These are phyloP conservation scores for Penicillium capsulatum DNA, from an alignment of 2,329 filamentous ascomycete genomes.

Conservation along the genomic window DNA sequence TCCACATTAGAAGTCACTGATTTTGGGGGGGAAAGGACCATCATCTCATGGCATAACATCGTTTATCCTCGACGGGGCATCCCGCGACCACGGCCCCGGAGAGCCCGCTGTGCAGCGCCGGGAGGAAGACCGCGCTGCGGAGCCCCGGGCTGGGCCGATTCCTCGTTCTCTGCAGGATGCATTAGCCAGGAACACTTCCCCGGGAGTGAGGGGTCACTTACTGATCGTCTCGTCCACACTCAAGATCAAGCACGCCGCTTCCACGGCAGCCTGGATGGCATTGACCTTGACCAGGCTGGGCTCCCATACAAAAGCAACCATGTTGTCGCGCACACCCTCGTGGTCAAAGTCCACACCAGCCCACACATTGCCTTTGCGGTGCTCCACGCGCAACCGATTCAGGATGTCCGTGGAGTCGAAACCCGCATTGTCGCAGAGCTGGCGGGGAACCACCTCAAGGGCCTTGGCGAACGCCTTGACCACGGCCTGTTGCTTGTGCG, in stretches of 20 bases:
- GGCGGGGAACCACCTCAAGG: conserved; percentile 90
- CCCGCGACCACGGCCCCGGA: conserved; percentile 78
- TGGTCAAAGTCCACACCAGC: conserved; percentile 91
- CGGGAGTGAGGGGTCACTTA: conserved; percentile 35
- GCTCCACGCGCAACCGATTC: conserved; percentile 92
- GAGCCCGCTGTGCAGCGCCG: conserved; percentile 80
- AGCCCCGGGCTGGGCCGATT: conserved; percentile 78
- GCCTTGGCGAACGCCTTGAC: conserved; percentile 98
- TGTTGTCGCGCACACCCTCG: conserved; percentile 90
- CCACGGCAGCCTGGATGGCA: conserved; percentile 90
- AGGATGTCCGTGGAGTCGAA: conserved; percentile 98
- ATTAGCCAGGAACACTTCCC: conserved; percentile 15
- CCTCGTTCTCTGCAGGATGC: conserved; percentile 68
- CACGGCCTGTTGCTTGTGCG: conserved; percentile 92
- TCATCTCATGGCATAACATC: conserved; percentile 23
- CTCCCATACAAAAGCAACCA: conserved; percentile 96
- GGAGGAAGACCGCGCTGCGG: conserved; percentile 70
- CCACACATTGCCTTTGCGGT: conserved; percentile 89
- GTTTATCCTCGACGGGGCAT: conserved; percentile 60
- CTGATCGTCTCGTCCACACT: conserved; percentile 97
- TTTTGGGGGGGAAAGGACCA: no score
- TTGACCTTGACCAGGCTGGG: conserved; percentile 95
- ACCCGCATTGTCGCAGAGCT: conserved; percentile 96
- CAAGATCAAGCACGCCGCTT: conserved; percentile 91
- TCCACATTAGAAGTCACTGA: no score